Evolutionary conservation across 306 rosid genomes (phyloP).

Genomic region (Quercus rubra): DNA sequence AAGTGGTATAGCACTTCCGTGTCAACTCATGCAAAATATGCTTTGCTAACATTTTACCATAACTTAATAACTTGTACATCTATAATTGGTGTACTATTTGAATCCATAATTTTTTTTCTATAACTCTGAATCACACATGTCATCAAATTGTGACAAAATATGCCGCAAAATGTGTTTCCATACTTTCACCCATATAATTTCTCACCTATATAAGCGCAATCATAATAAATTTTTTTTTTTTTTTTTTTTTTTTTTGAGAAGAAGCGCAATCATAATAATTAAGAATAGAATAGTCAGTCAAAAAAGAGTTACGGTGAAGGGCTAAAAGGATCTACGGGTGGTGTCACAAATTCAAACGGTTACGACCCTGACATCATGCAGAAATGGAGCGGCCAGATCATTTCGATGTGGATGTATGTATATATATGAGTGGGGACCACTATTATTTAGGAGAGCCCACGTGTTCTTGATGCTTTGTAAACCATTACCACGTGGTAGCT

Average conservation of each 20-base stretch:
- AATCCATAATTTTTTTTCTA: too few species aligned
- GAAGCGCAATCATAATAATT: too few species aligned
- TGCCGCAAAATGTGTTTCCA: too few species aligned
- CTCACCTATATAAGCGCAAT: too few species aligned
- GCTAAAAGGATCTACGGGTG: conserved; percentile 20
- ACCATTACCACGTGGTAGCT: neutral
- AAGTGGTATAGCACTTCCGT: neutral
- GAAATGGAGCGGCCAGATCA: conserved; percentile 36
- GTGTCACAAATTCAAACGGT: conserved; percentile 64
- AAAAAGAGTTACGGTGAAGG: conserved; percentile 30
- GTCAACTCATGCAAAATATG: neutral
- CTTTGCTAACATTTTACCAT: too few species aligned
- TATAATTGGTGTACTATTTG: too few species aligned
- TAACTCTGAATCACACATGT: too few species aligned
- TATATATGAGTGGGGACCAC: conserved; percentile 37
- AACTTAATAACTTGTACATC: too few species aligned
- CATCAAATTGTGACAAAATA: too few species aligned
- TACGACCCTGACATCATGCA: conserved; percentile 61
- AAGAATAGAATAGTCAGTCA: conserved; percentile 26
- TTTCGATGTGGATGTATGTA: conserved; percentile 10
- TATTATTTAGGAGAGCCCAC: conserved; percentile 23
- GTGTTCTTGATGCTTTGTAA: conserved; percentile 18
- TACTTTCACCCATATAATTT: too few species aligned
- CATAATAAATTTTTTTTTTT: too few species aligned
- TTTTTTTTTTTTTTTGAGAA: too few species aligned